Evolutionary conservation across 2,329 filamentous ascomycete species (phyloP).

Genomic region (Fusarium duplospermum): DNA sequence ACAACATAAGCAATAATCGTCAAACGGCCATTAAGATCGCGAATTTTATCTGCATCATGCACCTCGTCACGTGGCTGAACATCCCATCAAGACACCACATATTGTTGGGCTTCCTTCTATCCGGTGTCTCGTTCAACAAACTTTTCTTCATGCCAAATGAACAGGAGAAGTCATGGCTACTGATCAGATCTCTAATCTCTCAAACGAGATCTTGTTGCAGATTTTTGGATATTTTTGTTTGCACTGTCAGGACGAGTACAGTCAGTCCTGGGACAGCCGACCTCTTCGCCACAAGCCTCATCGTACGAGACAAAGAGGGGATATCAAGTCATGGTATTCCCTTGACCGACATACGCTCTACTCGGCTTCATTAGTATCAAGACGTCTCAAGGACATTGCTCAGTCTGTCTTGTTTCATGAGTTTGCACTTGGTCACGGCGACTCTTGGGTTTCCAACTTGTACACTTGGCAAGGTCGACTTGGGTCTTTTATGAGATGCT

Average conservation of each 20-base stretch:
- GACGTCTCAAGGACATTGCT: not conserved
- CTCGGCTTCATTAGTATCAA: not conserved
- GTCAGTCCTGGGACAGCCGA: not conserved
- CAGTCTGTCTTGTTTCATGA: slow-evolving; percentile 8
- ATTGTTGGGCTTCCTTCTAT: not conserved
- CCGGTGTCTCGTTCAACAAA: not conserved
- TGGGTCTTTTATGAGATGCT: slow-evolving; percentile 7
- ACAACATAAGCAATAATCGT: not conserved
- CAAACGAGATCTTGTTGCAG: not conserved
- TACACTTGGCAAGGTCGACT: slow-evolving; percentile 4
- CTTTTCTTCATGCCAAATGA: not conserved
- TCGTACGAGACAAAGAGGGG: not conserved
- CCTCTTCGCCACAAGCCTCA: not conserved
- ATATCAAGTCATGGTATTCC: not conserved
- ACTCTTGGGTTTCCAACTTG: not conserved
- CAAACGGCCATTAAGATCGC: not conserved
- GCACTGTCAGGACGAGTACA: not conserved
- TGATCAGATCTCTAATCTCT: not conserved
- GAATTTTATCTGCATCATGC: not conserved
- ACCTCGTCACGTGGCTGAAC: not conserved
- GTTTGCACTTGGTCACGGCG: slow-evolving; percentile 7
- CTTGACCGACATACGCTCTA: not conserved
- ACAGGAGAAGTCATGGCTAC: not conserved
- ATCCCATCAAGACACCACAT: not conserved
- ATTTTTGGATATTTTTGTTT: slow-evolving; percentile 9